These are phyloP conservation scores for Akanthomyces muscarius DNA, from an alignment of 2,329 filamentous ascomycete species.

Conservation along the genomic window DNA sequence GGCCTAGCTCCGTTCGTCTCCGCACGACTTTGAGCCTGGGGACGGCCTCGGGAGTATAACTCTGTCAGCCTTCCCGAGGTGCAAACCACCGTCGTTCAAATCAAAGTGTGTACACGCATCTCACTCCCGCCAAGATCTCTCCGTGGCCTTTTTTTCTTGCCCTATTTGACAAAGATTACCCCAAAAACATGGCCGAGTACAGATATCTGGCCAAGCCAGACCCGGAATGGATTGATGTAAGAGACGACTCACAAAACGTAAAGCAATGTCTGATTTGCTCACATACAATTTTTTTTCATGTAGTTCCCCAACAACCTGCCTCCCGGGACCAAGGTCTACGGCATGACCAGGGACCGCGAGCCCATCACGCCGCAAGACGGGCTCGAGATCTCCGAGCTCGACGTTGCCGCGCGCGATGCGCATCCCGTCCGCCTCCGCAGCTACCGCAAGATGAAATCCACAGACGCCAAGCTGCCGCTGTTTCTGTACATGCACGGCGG, in stretches of 20 bases:
- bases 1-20: constrained; percentile 44
- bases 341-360: too few species aligned
- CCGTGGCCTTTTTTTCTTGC: too few species aligned
- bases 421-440: too few species aligned
- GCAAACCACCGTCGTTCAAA: not conserved
- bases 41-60: not conserved
- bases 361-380: too few species aligned
- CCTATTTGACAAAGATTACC: too few species aligned
- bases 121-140: not conserved
- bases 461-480: too few species aligned
- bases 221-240: constrained; percentile 20
- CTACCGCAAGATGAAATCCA: too few species aligned
- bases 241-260: constrained; percentile 4
- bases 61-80: not conserved
- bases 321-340: too few species aligned
- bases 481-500: too few species aligned
- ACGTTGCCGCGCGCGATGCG: too few species aligned
- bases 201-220: constrained; percentile 18
- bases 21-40: not conserved
- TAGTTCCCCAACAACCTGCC: too few species aligned
- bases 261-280: not conserved
- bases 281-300: not conserved
- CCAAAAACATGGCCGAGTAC: constrained; percentile 17
- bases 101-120: not conserved
- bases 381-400: too few species aligned